Evolutionary conservation across 2,329 filamentous ascomycete species (phyloP).

Genomic region (Metarhizium sp.): DNA sequence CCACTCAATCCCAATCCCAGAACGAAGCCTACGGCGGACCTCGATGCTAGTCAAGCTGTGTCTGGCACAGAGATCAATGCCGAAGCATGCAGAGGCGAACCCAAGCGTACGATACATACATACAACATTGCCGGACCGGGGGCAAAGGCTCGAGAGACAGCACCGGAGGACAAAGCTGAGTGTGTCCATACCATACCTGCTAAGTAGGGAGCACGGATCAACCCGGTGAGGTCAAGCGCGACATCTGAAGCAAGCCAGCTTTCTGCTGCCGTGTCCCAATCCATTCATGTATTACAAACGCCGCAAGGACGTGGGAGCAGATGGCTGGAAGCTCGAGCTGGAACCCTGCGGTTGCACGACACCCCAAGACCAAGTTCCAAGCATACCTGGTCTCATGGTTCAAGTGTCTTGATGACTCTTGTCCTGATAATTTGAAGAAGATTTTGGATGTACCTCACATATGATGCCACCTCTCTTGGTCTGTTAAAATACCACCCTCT

Average conservation of each 20-base stretch:
- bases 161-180: background rate
- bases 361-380: background rate
- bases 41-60: background rate
- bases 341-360: background rate
- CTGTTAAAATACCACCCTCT: too few relatives aligned
- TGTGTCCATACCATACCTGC: too few relatives aligned
- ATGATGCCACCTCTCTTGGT: too few relatives aligned
- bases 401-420: background rate
- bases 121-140: background rate
- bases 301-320: background rate
- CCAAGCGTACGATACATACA: background rate
- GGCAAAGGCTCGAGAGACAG: background rate
- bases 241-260: background rate
- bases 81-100: background rate
- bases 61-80: background rate
- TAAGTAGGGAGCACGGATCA: background rate
- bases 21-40: background rate
- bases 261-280: background rate
- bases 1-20: background rate
- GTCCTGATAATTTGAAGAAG: too few relatives aligned
- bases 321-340: background rate
- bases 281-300: background rate
- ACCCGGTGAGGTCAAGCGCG: background rate
- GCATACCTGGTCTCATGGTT: background rate
- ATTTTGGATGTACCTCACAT: too few relatives aligned